Evolutionary conservation across 106 monocot species (phyloP), one percentile per base, ranked within the genome.

Genomic region (Phalaenopsis aphrodite): DNA sequence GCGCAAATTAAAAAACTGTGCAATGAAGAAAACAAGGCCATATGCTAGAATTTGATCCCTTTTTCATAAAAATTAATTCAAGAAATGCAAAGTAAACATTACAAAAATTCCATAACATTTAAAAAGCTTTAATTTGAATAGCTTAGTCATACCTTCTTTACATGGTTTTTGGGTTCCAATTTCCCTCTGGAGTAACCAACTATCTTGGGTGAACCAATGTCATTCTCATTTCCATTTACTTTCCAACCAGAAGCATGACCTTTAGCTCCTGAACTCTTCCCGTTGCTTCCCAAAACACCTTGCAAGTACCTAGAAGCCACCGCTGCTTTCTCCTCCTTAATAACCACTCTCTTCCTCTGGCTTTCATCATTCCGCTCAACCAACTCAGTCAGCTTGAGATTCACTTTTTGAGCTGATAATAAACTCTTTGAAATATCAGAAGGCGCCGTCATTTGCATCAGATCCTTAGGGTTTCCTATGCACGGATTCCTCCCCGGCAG

Each of bases 291-390:
- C 3, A 81, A 84, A 83, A 92, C 80, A 68, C 88, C 91, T 48
- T 90, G 84, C 96, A 93, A 80, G 75, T 96, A 93, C 49, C 93
- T 84, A 43, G 96, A 96, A 78, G 90, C 81, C 75, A 93, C 91
- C 1, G 45, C 76, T 9, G 24, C 78, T 87, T 92, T 94, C 84
- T 98, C 88, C 77, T 92, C 92, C 79, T 94, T 98, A 30, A 98
- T 98, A 58, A 89, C 85, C 5, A 91, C 75, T 82, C 86, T 92
- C n/a, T 80, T 77, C 64, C 80, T 84, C 5, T 75, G 67, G 72
- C 58, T 84, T 67, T 87, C 88, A 52, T 81, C 88, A 77, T 88
- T 89, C 37, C 75, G 56, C 23, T 88, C 85, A 41, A 76, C 55
- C 19, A 52, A 75, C 21, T 84, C 80, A 78, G 45, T 55, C 24